These are phyloP conservation scores for Diddensiella transvaalensis DNA, from an alignment of 805 yeast species.

Conservation along the genomic window DNA sequence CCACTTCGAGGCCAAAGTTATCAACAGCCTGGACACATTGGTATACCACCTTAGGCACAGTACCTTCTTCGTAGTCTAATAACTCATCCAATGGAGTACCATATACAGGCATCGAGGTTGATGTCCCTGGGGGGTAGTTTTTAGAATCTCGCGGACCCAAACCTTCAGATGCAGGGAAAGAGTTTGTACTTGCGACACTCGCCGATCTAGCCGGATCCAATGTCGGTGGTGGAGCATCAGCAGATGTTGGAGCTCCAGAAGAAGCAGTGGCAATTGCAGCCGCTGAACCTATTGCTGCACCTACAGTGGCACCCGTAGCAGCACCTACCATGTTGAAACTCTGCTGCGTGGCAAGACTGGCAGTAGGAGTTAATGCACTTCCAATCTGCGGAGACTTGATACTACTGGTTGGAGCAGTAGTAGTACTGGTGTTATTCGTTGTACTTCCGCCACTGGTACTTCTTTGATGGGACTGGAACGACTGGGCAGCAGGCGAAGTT, in stretches of 20 bases:
- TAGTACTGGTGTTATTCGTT: not conserved
- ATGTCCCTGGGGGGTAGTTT: conserved; percentile 38
- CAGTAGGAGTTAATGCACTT: not conserved
- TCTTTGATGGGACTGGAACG: not conserved
- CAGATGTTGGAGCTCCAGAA: conserved; percentile 9
- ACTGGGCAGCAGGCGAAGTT: conserved; percentile 4
- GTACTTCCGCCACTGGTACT: not conserved
- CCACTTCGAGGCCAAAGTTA: conserved; percentile 74
- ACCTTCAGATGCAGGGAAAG: not conserved
- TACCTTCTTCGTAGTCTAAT: conserved; percentile 78
- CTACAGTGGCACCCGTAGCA: conserved; percentile 6
- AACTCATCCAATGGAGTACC: conserved; percentile 79
- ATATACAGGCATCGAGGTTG: conserved; percentile 50
- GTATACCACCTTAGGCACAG: conserved; percentile 86
- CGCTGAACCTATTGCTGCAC: no score
- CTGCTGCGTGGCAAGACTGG: not conserved
- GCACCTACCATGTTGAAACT: conserved; percentile 4
- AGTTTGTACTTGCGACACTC: not conserved
- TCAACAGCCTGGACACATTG: conserved; percentile 87
- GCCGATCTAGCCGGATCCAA: conserved; percentile 3
- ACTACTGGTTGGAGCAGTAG: conserved; percentile 1
- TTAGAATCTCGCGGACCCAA: not conserved
- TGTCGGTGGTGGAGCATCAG: not conserved
- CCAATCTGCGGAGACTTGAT: not conserved
- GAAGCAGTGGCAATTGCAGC: conserved; percentile 3